Evolutionary conservation across 2,329 filamentous ascomycete species (phyloP).

Genomic region (Alternaria infectoria): DNA sequence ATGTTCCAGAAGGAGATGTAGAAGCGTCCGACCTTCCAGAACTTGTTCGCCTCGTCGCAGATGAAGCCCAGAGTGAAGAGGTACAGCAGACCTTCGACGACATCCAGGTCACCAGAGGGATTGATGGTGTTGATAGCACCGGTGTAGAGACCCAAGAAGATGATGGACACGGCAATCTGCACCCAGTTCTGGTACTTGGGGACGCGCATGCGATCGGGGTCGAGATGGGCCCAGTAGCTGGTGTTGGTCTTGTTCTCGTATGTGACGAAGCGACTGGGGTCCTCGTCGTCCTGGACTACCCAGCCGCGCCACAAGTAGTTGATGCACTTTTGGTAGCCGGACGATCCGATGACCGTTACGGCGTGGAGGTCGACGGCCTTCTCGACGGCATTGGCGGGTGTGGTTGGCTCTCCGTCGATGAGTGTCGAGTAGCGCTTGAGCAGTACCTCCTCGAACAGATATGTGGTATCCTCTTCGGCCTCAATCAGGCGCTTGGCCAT

Average conservation of each 20-base stretch:
- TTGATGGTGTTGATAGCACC: slow-evolving; percentile 95
- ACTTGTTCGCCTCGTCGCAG: slow-evolving; percentile 83
- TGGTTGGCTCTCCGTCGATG: slow-evolving; percentile 71
- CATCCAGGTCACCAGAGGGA: slow-evolving; percentile 78
- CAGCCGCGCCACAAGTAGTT: slow-evolving; percentile 92
- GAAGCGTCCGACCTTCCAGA: slow-evolving; percentile 91
- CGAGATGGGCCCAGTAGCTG: slow-evolving; percentile 79
- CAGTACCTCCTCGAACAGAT: slow-evolving; percentile 79
- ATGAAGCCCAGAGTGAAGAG: slow-evolving; percentile 91
- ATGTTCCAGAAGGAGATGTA: slow-evolving; percentile 98
- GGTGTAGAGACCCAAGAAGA: slow-evolving; percentile 87
- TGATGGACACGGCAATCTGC: slow-evolving; percentile 81
- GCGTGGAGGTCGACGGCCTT: slow-evolving; percentile 93
- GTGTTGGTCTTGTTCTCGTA: slow-evolving; percentile 83
- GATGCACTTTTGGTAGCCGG: slow-evolving; percentile 96
- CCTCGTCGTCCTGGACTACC: slow-evolving; percentile 93
- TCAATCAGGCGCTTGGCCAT: slow-evolving; percentile 93
- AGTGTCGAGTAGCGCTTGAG: slow-evolving; percentile 89
- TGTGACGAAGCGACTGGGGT: slow-evolving; percentile 86
- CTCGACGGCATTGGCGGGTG: slow-evolving; percentile 87
- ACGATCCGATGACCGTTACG: slow-evolving; percentile 84
- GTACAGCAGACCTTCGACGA: slow-evolving; percentile 84
- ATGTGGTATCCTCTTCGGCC: slow-evolving; percentile 76
- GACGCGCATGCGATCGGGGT: slow-evolving; percentile 92
- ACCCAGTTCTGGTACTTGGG: slow-evolving; percentile 91